phyloP scores from a whole-genome alignment of 495 filamentous ascomycete genomes.

The Xylaria scruposa region DNA sequence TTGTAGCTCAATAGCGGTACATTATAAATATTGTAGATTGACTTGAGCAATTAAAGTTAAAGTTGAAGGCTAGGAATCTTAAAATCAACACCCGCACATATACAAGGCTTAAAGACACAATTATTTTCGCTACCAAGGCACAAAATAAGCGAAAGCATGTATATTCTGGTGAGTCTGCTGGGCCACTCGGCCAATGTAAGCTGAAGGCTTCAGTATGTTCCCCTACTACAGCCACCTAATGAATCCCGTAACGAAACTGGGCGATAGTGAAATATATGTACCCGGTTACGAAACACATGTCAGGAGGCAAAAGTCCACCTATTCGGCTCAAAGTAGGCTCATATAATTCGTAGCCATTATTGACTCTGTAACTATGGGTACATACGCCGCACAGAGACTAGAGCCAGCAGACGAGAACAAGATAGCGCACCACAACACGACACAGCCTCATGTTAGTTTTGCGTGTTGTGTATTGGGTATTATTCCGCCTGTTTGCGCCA shows the following conservation, averaged over 20 bases:
- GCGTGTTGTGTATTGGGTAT: slow-evolving; percentile 25
- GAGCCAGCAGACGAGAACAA: neutral
- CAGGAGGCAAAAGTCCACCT: neutral
- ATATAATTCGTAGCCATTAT: neutral
- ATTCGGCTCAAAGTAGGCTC: neutral
- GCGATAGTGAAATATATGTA: neutral
- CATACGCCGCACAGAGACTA: neutral
- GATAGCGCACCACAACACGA: neutral
- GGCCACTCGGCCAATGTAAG: neutral
- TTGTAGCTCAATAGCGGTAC: neutral
- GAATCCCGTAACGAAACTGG: neutral
- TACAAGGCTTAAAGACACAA: neutral
- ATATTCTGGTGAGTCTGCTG: neutral
- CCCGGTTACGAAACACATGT: neutral
- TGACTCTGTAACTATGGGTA: neutral
- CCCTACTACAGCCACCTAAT: too few species aligned
- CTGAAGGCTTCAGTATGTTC: neutral
- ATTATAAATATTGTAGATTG: neutral
- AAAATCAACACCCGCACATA: neutral
- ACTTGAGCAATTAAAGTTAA: neutral
- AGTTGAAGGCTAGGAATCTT: neutral
- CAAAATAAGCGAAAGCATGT: slow-evolving; percentile 1
- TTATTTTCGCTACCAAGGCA: neutral
- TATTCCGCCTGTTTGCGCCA: slow-evolving; percentile 27
- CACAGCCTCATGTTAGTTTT: slow-evolving; percentile 18